Percentiles rank a stretch among this genome's conserved stretches.
Conservation (phyloP, 2,329 filamentous ascomycete species). For the Exophiala alcalophila region DNA sequence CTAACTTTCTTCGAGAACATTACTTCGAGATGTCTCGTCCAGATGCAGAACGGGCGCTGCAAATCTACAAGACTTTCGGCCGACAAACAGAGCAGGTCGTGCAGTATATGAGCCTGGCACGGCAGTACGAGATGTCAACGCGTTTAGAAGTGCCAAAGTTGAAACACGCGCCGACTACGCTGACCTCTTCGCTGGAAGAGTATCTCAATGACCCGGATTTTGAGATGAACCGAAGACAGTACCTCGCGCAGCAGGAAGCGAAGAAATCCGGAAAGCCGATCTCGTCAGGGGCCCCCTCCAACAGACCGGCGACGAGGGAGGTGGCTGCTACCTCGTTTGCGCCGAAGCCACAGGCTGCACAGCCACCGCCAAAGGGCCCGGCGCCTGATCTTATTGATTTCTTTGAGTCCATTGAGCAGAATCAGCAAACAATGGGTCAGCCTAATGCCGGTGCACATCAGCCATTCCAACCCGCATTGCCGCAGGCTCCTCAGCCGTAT, state of each 20-base stretch:
- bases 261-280: conserved; percentile 44
- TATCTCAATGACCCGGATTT: conserved; percentile 95
- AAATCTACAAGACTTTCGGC: conserved; percentile 88
- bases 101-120: conserved; percentile 79
- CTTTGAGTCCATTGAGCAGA: conserved; percentile 88
- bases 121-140: conserved; percentile 88
- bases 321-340: conserved; percentile 23
- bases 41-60: conserved; percentile 86
- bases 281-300: conserved; percentile 28
- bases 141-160: conserved; percentile 92
- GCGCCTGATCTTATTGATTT: conserved; percentile 83
- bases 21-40: conserved; percentile 98
- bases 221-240: conserved; percentile 87
- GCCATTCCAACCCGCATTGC: conserved; percentile 20
- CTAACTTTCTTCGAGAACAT: conserved; percentile 60
- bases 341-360: conserved; percentile 30
- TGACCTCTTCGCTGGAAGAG: conserved; percentile 86
- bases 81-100: conserved; percentile 91
- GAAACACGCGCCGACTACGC: conserved; percentile 91
- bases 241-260: conserved; percentile 78
- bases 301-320: conserved; percentile 36
- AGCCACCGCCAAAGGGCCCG: conserved; percentile 39
- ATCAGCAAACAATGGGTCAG: conserved; percentile 67
- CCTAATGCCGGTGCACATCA: conserved; percentile 40
- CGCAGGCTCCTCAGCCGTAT: conserved; percentile 23